These are phyloP conservation scores for Scortechinia acanthostroma DNA, from an alignment of 2,329 filamentous ascomycete species.

Conservation along the genomic window DNA sequence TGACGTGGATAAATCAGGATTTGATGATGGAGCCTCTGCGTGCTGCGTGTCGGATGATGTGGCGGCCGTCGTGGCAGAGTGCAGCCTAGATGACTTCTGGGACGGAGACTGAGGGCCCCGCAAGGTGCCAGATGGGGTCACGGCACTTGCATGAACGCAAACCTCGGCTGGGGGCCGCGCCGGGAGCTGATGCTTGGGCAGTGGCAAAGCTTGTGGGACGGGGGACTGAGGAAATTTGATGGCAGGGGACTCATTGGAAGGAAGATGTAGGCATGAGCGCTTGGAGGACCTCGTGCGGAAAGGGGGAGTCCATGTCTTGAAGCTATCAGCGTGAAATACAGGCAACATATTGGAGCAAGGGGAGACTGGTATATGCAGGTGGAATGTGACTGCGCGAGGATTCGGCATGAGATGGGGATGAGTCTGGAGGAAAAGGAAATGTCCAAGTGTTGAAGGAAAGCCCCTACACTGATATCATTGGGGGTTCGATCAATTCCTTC, in stretches of 20 bases:
- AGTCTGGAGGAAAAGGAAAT: not conserved
- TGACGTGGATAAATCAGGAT: too few species aligned
- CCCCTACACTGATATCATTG: not conserved
- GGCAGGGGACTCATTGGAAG: not conserved
- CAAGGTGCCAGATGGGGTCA: conserved; percentile 3
- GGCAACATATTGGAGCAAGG: not conserved
- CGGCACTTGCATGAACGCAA: conserved; percentile 5
- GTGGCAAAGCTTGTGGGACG: conserved; percentile 8
- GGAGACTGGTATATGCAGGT: not conserved
- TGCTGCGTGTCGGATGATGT: not conserved
- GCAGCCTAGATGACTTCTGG: not conserved
- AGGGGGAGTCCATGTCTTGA: not conserved
- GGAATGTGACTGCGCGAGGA: not conserved
- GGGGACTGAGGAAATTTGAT: not conserved
- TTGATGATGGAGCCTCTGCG: too few species aligned
- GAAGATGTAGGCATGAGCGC: not conserved
- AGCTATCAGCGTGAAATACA: not conserved
- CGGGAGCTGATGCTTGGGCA: conserved; percentile 7
- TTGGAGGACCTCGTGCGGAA: not conserved
- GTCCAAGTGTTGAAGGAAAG: not conserved
- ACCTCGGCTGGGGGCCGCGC: conserved; percentile 8
- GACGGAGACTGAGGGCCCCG: too few species aligned
- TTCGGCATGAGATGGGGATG: not conserved
- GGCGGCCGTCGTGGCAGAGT: not conserved
- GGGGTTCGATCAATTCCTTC: not conserved